Evolutionary conservation across 345 rosid genomes (phyloP).

Genomic region (Luvunga scandens): DNA sequence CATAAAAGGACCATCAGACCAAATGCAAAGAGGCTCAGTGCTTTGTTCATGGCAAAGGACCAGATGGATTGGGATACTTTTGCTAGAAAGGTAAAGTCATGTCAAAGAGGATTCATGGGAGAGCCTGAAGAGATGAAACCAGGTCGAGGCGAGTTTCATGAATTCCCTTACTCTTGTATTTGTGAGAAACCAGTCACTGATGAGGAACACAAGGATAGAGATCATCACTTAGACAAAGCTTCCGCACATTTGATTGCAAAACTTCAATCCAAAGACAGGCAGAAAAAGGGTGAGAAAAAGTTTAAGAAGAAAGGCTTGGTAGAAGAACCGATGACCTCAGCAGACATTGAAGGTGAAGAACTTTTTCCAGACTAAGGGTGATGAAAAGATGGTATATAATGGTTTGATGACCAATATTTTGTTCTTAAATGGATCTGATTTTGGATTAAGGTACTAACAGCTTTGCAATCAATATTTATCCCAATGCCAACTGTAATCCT

Average conservation of each 20-base stretch:
- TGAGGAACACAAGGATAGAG: conserved; percentile 15
- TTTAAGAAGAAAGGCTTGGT: conserved; percentile 21
- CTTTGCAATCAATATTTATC: neutral
- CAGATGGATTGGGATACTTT: conserved; percentile 81
- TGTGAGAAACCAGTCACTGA: conserved; percentile 57
- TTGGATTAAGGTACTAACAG: neutral
- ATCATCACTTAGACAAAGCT: conserved; percentile 2
- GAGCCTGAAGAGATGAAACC: conserved; percentile 89
- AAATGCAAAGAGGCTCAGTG: conserved; percentile 83
- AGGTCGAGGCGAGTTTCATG: conserved; percentile 89
- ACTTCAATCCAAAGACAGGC: conserved; percentile 7
- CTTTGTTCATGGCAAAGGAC: conserved; percentile 63
- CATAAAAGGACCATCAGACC: conserved; percentile 97
- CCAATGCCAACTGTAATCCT: neutral
- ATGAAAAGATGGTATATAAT: neutral
- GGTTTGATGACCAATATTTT: neutral
- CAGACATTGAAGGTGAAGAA: conserved; percentile 32
- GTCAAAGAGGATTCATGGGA: conserved; percentile 96
- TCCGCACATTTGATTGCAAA: conserved; percentile 1
- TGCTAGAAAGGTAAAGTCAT: conserved; percentile 75
- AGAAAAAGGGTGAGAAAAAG: conserved; percentile 21
- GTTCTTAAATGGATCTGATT: neutral
- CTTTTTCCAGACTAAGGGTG: conserved; percentile 32
- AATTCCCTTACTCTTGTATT: conserved; percentile 78
- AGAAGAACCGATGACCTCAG: conserved; percentile 22